Base-by-base conservation (phyloP, 1,139 yeast species). In the Hansenula sp. region DNA sequence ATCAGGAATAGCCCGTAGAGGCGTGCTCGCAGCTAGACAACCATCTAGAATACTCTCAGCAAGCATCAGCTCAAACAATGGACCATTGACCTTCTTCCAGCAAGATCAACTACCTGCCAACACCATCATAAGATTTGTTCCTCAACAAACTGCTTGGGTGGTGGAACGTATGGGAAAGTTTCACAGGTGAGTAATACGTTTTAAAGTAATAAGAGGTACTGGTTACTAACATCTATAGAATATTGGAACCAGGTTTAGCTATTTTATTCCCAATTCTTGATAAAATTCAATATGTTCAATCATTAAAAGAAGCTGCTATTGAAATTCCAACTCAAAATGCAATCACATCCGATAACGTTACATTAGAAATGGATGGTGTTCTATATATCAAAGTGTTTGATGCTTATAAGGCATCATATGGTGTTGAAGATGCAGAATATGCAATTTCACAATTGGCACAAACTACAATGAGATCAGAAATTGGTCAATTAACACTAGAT, bases 81-180 rank as follows among this genome's bases (percentile, higher is more conserved):
- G 46, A 4, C 53, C 59, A 18, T 14, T 80, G 54, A 78, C 73
- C 38, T 85, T 73, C 60, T 85, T 85, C 63, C 90, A 82, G 59
- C 73, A 71, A 41, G 80, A 79, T 43, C 68, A 75, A 45, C 66
- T 83, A 39, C 95, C 95, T 9, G 66, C 87, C 25, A 86, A 86
- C 61, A 86, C 95, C 2, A 61, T 85, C 2, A 61, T 86, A 34
- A 68, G 83, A 51, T 87, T 87, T 60, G 95, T 87, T 6, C 96
- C 96, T 2, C 95, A 87, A 59, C 95, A 86, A 62, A 82, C 87
- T 13, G 95, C 95, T 4, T 87, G 94, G 90, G 78, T 87, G 18
- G 95, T 87, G 22, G 96, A 87, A 62, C 71, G 96, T 48, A 87
- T 87, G 95, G 96, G 96, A 26, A 83, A 82, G 59, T 87, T 84